Base-by-base conservation (phyloP, 306 rosid genomes). In the Hippophae tibetana region DNA sequence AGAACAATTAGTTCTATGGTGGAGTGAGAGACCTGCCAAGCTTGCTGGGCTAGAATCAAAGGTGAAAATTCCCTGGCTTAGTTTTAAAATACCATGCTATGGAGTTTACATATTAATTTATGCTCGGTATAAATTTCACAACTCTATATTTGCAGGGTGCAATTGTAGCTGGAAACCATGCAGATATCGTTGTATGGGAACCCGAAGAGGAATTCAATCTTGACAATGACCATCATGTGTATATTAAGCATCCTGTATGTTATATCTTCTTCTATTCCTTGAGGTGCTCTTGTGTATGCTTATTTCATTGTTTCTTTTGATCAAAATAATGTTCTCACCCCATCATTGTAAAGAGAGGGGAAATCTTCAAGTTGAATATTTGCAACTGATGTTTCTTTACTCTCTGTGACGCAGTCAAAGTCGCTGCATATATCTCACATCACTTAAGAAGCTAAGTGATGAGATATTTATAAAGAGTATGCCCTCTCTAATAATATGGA, bases 1-100 rank as follows among this genome's bases (percentile, higher is more conserved):
- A 41, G 93, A 92, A 71, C 89, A 85, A 50, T 71, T 92, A 40
- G 86, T 93, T 43, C 54, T 72, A 64, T 85, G 92, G 89, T 92
- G 98, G 98, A 87, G 93, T 72, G 84, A 81, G 81, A 86, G 74
- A 72, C 96, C 98, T 31, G 98, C 98, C 64, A 52, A 48, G 62
- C 73, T 92, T 49, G 93, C 89, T 1, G 88, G 98, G 61, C 77
- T 70, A 71, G 76, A 83, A 65, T 80, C 79, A 62, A 92, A 83
- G 95, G 98, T 92, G 44, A 68, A 26, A 62, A 57, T 47, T 47
- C 12, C 13, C 11, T 48, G 52, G 13, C 7, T 14, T 48, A 10
- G 1, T 48, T 10, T 14, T 10, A 5, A 48, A 48, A 9, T 48
- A 48, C 13, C 5, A 10, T 6, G 13, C 13, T 14, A 10, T 2